These are phyloP conservation scores for Daldinia loculata DNA, from an alignment of 495 filamentous ascomycete species.

Conservation along the genomic window DNA sequence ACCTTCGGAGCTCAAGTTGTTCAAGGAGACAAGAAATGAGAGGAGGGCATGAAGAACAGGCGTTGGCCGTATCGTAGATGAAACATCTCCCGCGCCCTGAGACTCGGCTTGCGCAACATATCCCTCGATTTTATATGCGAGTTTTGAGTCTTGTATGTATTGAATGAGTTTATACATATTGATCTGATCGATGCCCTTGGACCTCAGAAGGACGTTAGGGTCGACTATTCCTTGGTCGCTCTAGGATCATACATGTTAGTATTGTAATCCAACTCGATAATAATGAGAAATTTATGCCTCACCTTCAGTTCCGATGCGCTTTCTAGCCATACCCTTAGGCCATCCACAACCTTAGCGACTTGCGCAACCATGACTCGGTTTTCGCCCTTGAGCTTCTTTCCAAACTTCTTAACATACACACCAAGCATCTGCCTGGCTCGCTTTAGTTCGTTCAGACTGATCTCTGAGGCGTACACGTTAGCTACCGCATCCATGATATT, in stretches of 20 bases:
- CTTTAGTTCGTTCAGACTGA: conserved; percentile 76
- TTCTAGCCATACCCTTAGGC: conserved; percentile 73
- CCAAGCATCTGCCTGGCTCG: conserved; percentile 76
- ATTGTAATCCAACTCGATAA: not conserved
- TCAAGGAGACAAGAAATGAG: conserved; percentile 81
- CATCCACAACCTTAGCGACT: conserved; percentile 79
- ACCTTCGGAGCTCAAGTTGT: conserved; percentile 88
- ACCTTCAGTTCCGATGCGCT: conserved; percentile 54
- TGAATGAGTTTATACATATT: conserved; percentile 87
- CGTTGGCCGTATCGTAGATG: conserved; percentile 53
- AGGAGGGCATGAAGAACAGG: conserved; percentile 86
- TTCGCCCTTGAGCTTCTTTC: conserved; percentile 86
- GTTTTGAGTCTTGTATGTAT: conserved; percentile 90
- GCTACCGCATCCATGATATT: conserved; percentile 96
- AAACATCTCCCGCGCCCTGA: conserved; percentile 41
- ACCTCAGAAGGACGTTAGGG: conserved; percentile 73
- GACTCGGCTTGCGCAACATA: conserved; percentile 73
- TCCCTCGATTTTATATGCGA: conserved; percentile 93
- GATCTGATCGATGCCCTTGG: conserved; percentile 93
- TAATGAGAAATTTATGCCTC: conserved; percentile 6
- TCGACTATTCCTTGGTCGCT: conserved; percentile 66
- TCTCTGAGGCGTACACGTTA: conserved; percentile 81
- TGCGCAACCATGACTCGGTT: conserved; percentile 93
- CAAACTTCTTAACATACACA: conserved; percentile 85
- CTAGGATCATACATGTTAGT: conserved; percentile 34